These are phyloP conservation scores for Saccharomyces hybrid DNA, from an alignment of 1,139 yeast species.

Conservation along the genomic window DNA sequence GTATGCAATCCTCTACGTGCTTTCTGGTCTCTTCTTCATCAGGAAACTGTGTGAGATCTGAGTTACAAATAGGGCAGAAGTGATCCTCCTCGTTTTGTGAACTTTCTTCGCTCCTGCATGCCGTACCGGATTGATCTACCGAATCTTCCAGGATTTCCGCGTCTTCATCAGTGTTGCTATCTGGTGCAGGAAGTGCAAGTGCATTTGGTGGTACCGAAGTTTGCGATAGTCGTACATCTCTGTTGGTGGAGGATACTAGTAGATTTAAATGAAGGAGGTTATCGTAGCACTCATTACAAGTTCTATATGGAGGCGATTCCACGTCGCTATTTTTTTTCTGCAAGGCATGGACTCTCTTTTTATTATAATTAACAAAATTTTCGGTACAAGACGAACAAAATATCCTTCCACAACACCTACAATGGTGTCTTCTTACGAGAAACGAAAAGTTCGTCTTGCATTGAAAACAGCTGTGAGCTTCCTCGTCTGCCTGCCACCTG, in stretches of 20 bases:
- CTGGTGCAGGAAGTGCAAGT: slow-evolving; percentile 41
- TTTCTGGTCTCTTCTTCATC: slow-evolving; percentile 46
- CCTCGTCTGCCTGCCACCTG: slow-evolving; percentile 75
- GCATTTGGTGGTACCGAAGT: slow-evolving; percentile 36
- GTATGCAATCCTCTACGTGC: slow-evolving; percentile 67
- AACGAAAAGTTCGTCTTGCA: slow-evolving; percentile 56
- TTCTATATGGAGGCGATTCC: slow-evolving; percentile 36
- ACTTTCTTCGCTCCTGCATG: neutral
- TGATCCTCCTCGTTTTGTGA: slow-evolving; percentile 1
- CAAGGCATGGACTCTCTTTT: slow-evolving; percentile 55
- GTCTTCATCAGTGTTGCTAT: slow-evolving; percentile 57
- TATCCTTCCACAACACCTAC: slow-evolving; percentile 43
- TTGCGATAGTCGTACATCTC: slow-evolving; percentile 5
- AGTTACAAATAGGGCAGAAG: slow-evolving; percentile 52
- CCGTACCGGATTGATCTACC: neutral
- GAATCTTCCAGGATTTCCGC: slow-evolving; percentile 48
- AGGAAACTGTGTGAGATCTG: slow-evolving; percentile 30
- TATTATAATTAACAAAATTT: slow-evolving; percentile 25
- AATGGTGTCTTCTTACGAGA: slow-evolving; percentile 81
- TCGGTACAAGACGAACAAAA: slow-evolving; percentile 27
- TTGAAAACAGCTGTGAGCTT: slow-evolving; percentile 49
- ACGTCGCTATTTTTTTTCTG: slow-evolving; percentile 64
- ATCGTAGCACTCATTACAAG: slow-evolving; percentile 29
- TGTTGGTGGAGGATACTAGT: slow-evolving; percentile 9
- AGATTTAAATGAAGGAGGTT: slow-evolving; percentile 23